These are phyloP conservation scores for Capsicum baccatum DNA, from an alignment of 257 asterid genomes.

Conservation along the genomic window DNA sequence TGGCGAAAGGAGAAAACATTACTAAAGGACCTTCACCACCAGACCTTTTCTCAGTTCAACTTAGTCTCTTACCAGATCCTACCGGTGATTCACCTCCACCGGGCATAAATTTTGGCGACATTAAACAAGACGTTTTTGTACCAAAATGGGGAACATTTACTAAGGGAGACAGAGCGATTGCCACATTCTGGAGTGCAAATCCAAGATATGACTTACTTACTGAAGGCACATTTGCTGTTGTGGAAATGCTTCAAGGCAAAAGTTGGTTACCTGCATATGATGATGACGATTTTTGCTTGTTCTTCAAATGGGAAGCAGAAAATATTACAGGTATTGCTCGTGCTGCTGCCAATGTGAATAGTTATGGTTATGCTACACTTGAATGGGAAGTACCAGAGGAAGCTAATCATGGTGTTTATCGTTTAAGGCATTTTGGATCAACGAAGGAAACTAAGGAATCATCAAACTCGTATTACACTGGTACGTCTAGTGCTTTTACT, in stretches of 20 bases:
- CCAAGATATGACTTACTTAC: constrained; percentile 62
- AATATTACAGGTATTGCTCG: not conserved
- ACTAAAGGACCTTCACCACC: constrained; percentile 56
- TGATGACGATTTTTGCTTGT: constrained; percentile 61
- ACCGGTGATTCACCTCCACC: constrained; percentile 61
- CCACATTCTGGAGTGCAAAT: constrained; percentile 63
- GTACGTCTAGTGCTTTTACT: constrained; percentile 58
- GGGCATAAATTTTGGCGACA: constrained; percentile 57
- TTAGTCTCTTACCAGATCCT: constrained; percentile 48
- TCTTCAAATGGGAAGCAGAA: constrained; percentile 53
- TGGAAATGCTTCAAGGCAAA: constrained; percentile 48
- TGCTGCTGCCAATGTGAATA: not conserved
- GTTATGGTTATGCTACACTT: constrained; percentile 51
- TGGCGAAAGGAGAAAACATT: constrained; percentile 49
- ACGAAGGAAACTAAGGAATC: constrained; percentile 43
- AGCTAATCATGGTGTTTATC: constrained; percentile 42
- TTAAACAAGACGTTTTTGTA: constrained; percentile 41
- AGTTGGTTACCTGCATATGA: constrained; percentile 51
- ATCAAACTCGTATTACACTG: constrained; percentile 46
- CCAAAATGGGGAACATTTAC: constrained; percentile 32
- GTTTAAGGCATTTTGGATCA: constrained; percentile 60
- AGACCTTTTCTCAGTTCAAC: constrained; percentile 55
- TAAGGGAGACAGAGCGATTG: constrained; percentile 45
- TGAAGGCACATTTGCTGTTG: constrained; percentile 59
- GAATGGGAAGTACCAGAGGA: constrained; percentile 65